phyloP scores from a whole-genome alignment of 2,329 filamentous ascomycete genomes.

The Neophaeococcomyces aloes region DNA sequence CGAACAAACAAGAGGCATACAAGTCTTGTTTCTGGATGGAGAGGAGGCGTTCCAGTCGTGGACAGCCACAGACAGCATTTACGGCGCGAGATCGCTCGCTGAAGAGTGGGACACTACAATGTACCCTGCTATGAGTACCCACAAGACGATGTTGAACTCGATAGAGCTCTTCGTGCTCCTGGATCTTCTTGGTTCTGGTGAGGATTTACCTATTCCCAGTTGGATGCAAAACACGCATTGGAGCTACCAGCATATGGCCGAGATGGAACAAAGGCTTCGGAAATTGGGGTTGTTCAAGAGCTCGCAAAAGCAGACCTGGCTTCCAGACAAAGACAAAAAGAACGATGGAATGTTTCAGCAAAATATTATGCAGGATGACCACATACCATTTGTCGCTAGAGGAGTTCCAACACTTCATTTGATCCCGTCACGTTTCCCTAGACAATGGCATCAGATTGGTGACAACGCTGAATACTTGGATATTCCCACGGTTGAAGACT shows the following conservation, averaged over 20 bases:
- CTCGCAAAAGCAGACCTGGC: conserved; percentile 27
- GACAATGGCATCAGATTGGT: conserved; percentile 73
- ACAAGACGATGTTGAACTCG: conserved; percentile 60
- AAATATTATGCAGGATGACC: conserved; percentile 67
- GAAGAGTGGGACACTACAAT: conserved; percentile 64
- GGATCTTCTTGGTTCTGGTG: conserved; percentile 63
- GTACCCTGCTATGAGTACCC: conserved; percentile 63
- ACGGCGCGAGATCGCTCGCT: conserved; percentile 75
- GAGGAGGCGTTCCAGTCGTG: conserved; percentile 83
- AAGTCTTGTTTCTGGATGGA: conserved; percentile 82
- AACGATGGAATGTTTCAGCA: conserved; percentile 37
- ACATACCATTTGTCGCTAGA: conserved; percentile 76
- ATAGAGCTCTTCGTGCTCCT: conserved; percentile 88
- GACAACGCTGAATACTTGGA: conserved; percentile 83
- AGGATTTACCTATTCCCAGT: conserved; percentile 61
- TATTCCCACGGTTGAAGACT: conserved; percentile 68
- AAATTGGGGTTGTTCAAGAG: conserved; percentile 56
- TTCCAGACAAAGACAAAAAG: conserved; percentile 21
- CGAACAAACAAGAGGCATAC: conserved; percentile 70
- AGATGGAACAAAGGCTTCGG: conserved; percentile 64
- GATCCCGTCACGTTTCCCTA: conserved; percentile 73
- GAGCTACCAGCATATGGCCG: conserved; percentile 72
- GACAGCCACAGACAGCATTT: conserved; percentile 73
- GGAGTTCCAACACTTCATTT: conserved; percentile 85
- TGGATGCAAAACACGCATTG: conserved; percentile 88